Evolutionary conservation across 306 rosid genomes (phyloP).

Genomic region (Cicer judaicum): DNA sequence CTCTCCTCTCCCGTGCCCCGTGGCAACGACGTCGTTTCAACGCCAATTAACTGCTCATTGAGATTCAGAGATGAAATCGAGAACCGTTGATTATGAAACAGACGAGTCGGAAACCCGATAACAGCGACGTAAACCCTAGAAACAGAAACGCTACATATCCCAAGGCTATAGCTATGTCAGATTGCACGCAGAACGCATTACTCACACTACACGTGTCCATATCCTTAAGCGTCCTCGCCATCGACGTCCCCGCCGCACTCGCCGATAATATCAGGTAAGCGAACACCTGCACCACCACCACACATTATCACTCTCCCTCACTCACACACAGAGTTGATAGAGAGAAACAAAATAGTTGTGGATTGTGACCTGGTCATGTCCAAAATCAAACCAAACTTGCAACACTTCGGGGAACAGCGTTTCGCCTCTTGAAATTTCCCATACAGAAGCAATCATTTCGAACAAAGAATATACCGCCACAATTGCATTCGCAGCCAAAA

Average conservation of each 20-base stretch:
- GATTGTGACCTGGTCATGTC: slow-evolving; percentile 88
- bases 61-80: slow-evolving; percentile 70
- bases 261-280: slow-evolving; percentile 87
- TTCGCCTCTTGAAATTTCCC: slow-evolving; percentile 89
- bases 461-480: slow-evolving; percentile 81
- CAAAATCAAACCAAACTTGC: slow-evolving; percentile 98
- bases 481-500: slow-evolving; percentile 84
- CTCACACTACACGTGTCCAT: slow-evolving; percentile 71
- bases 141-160: slow-evolving; percentile 86
- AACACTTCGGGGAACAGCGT: slow-evolving; percentile 83
- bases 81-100: slow-evolving; percentile 87
- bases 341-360: neutral
- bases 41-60: neutral
- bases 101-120: slow-evolving; percentile 88
- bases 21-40: slow-evolving; percentile 44
- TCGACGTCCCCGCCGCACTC: slow-evolving; percentile 89
- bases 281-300: slow-evolving; percentile 66
- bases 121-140: slow-evolving; percentile 78
- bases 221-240: slow-evolving; percentile 57
- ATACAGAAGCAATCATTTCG: slow-evolving; percentile 85
- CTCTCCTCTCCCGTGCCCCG: neutral
- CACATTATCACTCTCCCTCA: slow-evolving; percentile 36
- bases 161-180: slow-evolving; percentile 70
- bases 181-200: slow-evolving; percentile 75
- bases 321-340: neutral